phyloP scores from a whole-genome alignment of 2,329 filamentous ascomycete species.

The Eutypa lata region DNA sequence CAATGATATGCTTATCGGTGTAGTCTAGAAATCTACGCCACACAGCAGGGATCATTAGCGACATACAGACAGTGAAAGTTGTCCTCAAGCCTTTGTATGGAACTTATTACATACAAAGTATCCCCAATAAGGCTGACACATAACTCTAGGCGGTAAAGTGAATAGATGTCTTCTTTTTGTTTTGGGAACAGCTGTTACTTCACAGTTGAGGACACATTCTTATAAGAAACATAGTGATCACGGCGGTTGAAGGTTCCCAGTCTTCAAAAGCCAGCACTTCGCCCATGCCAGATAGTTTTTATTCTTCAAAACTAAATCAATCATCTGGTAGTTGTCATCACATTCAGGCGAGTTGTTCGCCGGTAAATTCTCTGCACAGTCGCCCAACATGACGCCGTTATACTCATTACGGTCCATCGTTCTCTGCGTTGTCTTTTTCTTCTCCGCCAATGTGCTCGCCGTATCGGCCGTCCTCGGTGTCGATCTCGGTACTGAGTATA shows the following conservation, averaged over 20 bases:
- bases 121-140: not conserved
- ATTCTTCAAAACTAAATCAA: constrained; percentile 1
- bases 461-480: constrained; percentile 80
- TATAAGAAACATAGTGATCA: not conserved
- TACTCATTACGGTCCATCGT: constrained; percentile 34
- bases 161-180: not conserved
- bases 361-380: constrained; percentile 16
- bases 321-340: constrained; percentile 13
- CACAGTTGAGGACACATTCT: not conserved
- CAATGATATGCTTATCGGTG: constrained; percentile 26
- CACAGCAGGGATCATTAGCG: not conserved
- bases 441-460: constrained; percentile 48
- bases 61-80: not conserved
- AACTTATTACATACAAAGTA: not conserved
- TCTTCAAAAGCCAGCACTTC: not conserved
- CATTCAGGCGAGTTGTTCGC: constrained; percentile 25
- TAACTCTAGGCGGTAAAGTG: not conserved
- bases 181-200: constrained; percentile 1
- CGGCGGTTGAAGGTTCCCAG: not conserved
- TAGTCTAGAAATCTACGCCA: constrained; percentile 6
- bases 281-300: not conserved
- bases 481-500: constrained; percentile 93
- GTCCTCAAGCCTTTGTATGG: not conserved
- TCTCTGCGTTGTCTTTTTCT: constrained; percentile 38
- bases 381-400: constrained; percentile 36